Evolutionary conservation across 192 early-diverging fungal genomes (phyloP).

Genomic region (Coemansia sp.): DNA sequence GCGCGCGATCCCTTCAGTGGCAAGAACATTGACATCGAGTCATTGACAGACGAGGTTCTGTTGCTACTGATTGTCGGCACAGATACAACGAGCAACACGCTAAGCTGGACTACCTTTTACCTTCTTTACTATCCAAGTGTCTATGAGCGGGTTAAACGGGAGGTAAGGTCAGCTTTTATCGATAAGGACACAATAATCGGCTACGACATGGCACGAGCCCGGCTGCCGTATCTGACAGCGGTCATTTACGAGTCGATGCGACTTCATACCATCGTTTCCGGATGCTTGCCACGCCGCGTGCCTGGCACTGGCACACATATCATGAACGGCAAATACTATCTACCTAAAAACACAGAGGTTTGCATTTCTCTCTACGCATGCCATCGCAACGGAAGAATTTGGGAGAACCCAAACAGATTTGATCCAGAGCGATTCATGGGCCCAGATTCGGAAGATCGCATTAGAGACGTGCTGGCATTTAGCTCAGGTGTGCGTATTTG

Average conservation of each 20-base stretch:
- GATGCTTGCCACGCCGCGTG: conserved; percentile 26
- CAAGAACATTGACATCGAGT: conserved; percentile 7
- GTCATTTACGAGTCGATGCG: conserved; percentile 52
- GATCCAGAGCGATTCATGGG: conserved; percentile 48
- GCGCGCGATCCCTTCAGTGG: conserved; percentile 41
- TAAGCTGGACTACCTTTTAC: conserved; percentile 40
- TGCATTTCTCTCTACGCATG: conserved; percentile 29
- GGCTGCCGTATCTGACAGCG: conserved; percentile 39
- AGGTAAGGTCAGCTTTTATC: conserved; percentile 33
- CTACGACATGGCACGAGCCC: conserved; percentile 25
- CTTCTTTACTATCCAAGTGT: conserved; percentile 37
- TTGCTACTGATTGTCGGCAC: conserved; percentile 47
- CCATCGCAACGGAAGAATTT: conserved; percentile 30
- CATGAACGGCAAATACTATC: conserved; percentile 6
- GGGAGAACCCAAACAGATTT: conserved; percentile 28
- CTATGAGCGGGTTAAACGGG: conserved; percentile 19
- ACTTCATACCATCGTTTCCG: conserved; percentile 22
- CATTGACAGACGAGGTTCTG: conserved; percentile 22
- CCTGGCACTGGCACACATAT: conserved; percentile 19
- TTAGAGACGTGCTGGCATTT: conserved; percentile 34
- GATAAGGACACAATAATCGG: conserved; percentile 7
- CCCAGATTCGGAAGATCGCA: conserved; percentile 8
- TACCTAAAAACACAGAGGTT: conserved; percentile 26
- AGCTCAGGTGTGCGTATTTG: conserved; percentile 44
- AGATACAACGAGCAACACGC: conserved; percentile 55